Conservation (phyloP, 129 eudicot species). For the Deinandra increscens region DNA sequence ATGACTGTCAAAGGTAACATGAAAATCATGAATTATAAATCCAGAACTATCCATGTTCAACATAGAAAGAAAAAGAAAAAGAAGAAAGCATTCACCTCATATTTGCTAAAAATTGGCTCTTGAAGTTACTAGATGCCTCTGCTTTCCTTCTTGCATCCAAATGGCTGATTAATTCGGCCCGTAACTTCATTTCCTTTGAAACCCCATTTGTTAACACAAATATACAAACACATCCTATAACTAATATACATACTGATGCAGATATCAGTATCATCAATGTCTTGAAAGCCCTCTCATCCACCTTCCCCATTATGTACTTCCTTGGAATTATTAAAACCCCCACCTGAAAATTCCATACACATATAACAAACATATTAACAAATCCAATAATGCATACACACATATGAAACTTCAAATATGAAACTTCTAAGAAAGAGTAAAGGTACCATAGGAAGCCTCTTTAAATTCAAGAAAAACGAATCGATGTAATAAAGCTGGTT, state of each 20-base stretch:
- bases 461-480: slow-evolving; percentile 77
- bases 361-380: neutral
- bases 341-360: slow-evolving; percentile 46
- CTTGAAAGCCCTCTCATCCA: slow-evolving; percentile 79
- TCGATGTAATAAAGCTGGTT: slow-evolving; percentile 74
- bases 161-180: slow-evolving; percentile 90
- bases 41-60: slow-evolving; percentile 14
- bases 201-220: slow-evolving; percentile 92
- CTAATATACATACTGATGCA: slow-evolving; percentile 77
- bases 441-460: slow-evolving; percentile 92
- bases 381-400: neutral
- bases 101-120: slow-evolving; percentile 95
- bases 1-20: slow-evolving; percentile 56
- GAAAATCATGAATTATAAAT: slow-evolving; percentile 13
- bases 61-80: neutral
- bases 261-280: slow-evolving; percentile 77
- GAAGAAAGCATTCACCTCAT: slow-evolving; percentile 65
- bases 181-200: slow-evolving; percentile 94
- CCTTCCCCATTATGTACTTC: slow-evolving; percentile 94
- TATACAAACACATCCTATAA: slow-evolving; percentile 83
- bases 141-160: slow-evolving; percentile 97
- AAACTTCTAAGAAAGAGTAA: neutral
- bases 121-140: slow-evolving; percentile 95
- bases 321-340: slow-evolving; percentile 94
- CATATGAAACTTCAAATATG: neutral